Percentiles rank a stretch among this genome's conserved stretches.
These are phyloP conservation scores for Pestalotiopsis sp. DNA, from an alignment of 2,329 filamentous ascomycete species.

Conservation along the genomic window DNA sequence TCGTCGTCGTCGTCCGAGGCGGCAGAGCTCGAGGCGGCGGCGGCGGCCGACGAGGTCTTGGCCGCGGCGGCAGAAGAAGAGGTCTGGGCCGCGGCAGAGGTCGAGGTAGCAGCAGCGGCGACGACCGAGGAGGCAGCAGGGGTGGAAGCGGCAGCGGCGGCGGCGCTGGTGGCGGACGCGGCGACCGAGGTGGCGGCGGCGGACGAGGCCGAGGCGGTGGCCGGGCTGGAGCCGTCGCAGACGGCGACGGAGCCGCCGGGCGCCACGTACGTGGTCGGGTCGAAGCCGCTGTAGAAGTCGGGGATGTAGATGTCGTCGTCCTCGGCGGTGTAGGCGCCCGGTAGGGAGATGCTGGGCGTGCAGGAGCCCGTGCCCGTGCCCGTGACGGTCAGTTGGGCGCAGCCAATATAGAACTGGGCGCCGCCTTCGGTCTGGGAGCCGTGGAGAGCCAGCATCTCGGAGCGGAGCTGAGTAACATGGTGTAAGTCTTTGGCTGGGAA, in stretches of 20 bases:
- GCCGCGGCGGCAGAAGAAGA: not conserved
- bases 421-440: constrained; percentile 29
- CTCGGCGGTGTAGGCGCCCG: constrained; percentile 32
- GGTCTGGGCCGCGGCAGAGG: not conserved
- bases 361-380: constrained; percentile 30
- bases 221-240: constrained; percentile 15
- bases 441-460: constrained; percentile 38
- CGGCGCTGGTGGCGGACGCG: not conserved
- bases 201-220: not conserved
- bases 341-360: constrained; percentile 32
- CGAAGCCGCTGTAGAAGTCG: constrained; percentile 35
- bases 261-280: constrained; percentile 33
- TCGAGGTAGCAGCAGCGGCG: not conserved
- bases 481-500: no score
- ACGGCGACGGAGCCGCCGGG: constrained; percentile 25
- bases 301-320: constrained; percentile 32
- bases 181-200: constrained; percentile 6
- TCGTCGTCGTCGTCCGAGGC: not conserved
- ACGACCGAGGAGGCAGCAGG: not conserved
- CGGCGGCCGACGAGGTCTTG: not conserved
- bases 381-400: constrained; percentile 33
- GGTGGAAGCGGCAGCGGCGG: not conserved
- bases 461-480: no score
- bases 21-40: not conserved
- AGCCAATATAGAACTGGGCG: constrained; percentile 39